phyloP scores from a whole-genome alignment of 83 land plant species.

The Picea mariana region DNA sequence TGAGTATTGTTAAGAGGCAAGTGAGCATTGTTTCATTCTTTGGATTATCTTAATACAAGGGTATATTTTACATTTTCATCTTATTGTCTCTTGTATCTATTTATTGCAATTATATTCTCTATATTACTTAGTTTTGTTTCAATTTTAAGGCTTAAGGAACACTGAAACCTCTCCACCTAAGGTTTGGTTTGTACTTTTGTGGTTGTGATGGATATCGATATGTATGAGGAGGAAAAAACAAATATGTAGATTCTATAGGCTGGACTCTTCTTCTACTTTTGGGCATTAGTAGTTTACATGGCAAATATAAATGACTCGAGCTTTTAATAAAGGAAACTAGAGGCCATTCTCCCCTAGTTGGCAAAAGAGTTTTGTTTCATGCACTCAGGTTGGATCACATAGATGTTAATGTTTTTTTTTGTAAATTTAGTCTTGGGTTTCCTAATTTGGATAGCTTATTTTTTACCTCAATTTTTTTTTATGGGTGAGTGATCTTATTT shows the following conservation, averaged over 20 bases:
- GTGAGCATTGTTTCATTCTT: no score
- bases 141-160: no score
- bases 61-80: no score
- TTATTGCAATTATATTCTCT: no score
- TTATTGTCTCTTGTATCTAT: no score
- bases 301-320: not conserved
- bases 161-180: not conserved
- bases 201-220: not conserved
- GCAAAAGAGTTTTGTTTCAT: not conserved
- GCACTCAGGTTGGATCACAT: not conserved
- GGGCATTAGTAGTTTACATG: slow-evolving; percentile 4
- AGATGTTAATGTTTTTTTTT: no score
- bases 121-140: no score
- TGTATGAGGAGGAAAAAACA: slow-evolving; percentile 5
- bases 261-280: not conserved
- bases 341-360: not conserved
- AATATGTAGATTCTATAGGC: not conserved
- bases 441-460: not conserved
- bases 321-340: not conserved
- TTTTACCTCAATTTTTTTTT: not conserved
- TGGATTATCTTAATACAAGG: no score
- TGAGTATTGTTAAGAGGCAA: no score
- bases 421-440: not conserved
- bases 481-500: not conserved
- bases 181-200: not conserved